phyloP scores from a whole-genome alignment of 2,329 filamentous ascomycete genomes.

The Sclerotinia minor region DNA sequence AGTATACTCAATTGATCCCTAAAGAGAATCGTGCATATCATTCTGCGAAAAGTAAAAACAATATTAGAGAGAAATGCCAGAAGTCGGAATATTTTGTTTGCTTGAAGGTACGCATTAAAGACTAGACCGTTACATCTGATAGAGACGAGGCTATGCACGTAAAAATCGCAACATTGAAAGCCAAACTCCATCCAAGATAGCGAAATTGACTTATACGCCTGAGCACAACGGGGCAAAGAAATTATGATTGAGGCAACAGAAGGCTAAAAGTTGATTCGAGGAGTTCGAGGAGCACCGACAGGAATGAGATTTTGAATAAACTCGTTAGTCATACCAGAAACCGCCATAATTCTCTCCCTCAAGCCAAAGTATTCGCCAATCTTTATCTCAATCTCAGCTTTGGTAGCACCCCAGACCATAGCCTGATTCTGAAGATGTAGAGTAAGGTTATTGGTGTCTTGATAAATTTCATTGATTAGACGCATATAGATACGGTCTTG shows the following conservation, averaged over 20 bases:
- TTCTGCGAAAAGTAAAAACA: neutral
- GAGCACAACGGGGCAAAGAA: neutral
- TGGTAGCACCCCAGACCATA: slow-evolving; percentile 7
- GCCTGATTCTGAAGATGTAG: slow-evolving; percentile 16
- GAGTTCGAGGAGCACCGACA: slow-evolving; percentile 3
- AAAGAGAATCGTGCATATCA: neutral
- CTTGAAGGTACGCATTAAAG: neutral
- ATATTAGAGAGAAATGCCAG: neutral
- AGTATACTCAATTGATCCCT: neutral
- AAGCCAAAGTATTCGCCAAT: slow-evolving; percentile 16
- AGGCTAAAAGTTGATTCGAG: slow-evolving; percentile 13
- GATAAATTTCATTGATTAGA: slow-evolving; percentile 17
- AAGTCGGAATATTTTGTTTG: neutral
- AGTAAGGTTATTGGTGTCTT: slow-evolving; percentile 14
- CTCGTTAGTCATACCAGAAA: slow-evolving; percentile 13
- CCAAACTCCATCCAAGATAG: neutral
- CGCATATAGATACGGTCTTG: slow-evolving; percentile 15
- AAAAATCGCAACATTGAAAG: neutral
- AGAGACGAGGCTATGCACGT: neutral
- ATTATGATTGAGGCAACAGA: neutral
- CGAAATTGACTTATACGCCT: neutral
- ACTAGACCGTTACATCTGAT: neutral
- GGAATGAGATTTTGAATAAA: slow-evolving; percentile 7
- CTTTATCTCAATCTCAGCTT: slow-evolving; percentile 7
- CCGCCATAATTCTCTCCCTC: slow-evolving; percentile 7